These are phyloP conservation scores for Didymellaceae sp. DNA, from an alignment of 2,329 filamentous ascomycete genomes.

Conservation along the genomic window DNA sequence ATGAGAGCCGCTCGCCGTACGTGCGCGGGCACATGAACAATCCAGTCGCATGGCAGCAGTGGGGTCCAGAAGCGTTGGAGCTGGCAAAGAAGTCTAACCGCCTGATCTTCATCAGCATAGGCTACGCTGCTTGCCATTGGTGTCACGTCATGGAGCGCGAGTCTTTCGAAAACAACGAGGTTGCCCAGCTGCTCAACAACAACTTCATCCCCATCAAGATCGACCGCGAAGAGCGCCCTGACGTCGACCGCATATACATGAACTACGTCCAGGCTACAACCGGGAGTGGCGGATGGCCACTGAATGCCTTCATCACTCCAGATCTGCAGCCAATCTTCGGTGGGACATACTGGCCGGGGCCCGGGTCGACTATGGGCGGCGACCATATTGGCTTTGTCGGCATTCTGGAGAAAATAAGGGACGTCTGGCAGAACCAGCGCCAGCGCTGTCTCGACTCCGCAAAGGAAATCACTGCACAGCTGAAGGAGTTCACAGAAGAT, in stretches of 20 bases:
- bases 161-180: slow-evolving; percentile 82
- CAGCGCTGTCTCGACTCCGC: slow-evolving; percentile 83
- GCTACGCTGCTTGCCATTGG: slow-evolving; percentile 95
- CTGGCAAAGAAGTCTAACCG: slow-evolving; percentile 83
- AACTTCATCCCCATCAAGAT: slow-evolving; percentile 91
- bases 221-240: slow-evolving; percentile 91
- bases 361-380: slow-evolving; percentile 62
- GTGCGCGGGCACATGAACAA: slow-evolving; percentile 78
- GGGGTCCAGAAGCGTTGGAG: slow-evolving; percentile 77
- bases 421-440: slow-evolving; percentile 83
- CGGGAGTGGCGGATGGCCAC: slow-evolving; percentile 87
- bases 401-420: slow-evolving; percentile 77
- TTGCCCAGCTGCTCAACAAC: slow-evolving; percentile 82
- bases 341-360: slow-evolving; percentile 93
- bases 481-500: slow-evolving; percentile 88
- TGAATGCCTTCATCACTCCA: slow-evolving; percentile 96
- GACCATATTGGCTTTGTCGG: slow-evolving; percentile 79
- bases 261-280: slow-evolving; percentile 96
- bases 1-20: slow-evolving; percentile 70
- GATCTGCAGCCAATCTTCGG: slow-evolving; percentile 94
- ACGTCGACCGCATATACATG: slow-evolving; percentile 97
- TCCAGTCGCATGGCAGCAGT: slow-evolving; percentile 89
- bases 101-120: slow-evolving; percentile 91
- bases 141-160: slow-evolving; percentile 90
- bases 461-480: slow-evolving; percentile 77